Conservation (phyloP, 2,329 filamentous ascomycete genomes). For the Fusarium algeriense region DNA sequence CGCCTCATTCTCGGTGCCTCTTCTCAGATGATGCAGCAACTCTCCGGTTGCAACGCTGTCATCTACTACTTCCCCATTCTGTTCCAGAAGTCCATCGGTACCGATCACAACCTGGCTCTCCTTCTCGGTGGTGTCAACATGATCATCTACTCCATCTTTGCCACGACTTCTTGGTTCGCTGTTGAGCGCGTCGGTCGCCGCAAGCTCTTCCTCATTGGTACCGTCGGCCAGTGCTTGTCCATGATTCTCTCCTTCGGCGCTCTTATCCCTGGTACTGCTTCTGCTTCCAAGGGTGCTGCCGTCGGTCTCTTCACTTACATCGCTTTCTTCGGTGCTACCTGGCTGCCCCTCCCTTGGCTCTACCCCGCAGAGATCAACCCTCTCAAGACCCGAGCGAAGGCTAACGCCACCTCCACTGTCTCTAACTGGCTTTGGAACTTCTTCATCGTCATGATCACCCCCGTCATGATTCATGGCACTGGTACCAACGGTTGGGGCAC, state of each 20-base stretch:
- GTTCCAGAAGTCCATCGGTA: conserved; percentile 53
- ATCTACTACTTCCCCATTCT: conserved; percentile 73
- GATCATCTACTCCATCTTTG: conserved; percentile 69
- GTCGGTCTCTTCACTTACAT: conserved; percentile 78
- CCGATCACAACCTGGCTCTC: conserved; percentile 58
- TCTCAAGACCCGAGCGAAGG: conserved; percentile 66
- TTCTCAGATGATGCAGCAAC: conserved; percentile 72
- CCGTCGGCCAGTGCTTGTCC: conserved; percentile 62
- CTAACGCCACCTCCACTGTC: conserved; percentile 68
- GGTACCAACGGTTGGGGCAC: conserved; percentile 64
- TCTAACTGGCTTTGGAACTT: conserved; percentile 78
- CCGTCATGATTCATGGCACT: conserved; percentile 73
- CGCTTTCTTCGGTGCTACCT: conserved; percentile 74
- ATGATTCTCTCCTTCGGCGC: conserved; percentile 73
- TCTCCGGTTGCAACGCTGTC: conserved; percentile 70
- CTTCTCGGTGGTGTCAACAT: conserved; percentile 65
- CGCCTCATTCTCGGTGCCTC: conserved; percentile 71
- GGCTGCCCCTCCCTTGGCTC: conserved; percentile 71
- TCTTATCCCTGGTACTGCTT: conserved; percentile 72
- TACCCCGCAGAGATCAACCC: conserved; percentile 72
- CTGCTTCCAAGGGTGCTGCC: conserved; percentile 71
- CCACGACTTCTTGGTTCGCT: conserved; percentile 67
- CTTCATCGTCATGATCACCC: conserved; percentile 79
- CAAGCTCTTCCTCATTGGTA: conserved; percentile 60
- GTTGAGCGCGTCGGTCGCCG: conserved; percentile 61